Percentiles rank a stretch among this genome's conserved stretches.
These are phyloP conservation scores for Penicillium sp. DNA, from an alignment of 2,329 filamentous ascomycete genomes.

Conservation along the genomic window DNA sequence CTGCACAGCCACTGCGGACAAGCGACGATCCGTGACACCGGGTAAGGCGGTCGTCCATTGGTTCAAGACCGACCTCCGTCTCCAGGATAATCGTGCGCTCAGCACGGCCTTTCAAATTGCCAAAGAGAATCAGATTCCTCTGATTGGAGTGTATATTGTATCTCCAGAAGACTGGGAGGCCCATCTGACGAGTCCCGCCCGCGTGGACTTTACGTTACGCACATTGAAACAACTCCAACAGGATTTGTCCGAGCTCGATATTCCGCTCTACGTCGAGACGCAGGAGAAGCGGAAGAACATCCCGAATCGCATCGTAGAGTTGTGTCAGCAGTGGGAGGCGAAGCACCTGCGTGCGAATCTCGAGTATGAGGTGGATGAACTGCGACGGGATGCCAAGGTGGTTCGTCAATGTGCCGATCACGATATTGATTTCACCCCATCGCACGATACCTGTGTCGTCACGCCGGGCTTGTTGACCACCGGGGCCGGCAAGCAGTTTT, in stretches of 20 bases:
- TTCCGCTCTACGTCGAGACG: conserved; percentile 77
- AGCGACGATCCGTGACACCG: conserved; percentile 57
- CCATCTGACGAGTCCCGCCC: conserved; percentile 71
- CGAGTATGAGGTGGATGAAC: conserved; percentile 90
- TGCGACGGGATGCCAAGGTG: conserved; percentile 73
- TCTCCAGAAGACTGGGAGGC: conserved; percentile 85
- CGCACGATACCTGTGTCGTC: conserved; percentile 83
- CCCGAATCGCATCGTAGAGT: conserved; percentile 62
- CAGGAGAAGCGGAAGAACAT: conserved; percentile 68
- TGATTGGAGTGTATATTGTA: conserved; percentile 77
- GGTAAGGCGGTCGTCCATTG: conserved; percentile 77
- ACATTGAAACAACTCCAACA: conserved; percentile 66
- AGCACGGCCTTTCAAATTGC: conserved; percentile 69
- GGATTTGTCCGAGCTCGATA: conserved; percentile 71
- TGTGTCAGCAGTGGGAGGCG: conserved; percentile 72
- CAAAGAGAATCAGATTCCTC: conserved; percentile 67
- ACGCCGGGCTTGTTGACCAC: conserved; percentile 69
- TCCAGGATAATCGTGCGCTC: conserved; percentile 73
- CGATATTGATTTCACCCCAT: conserved; percentile 69
- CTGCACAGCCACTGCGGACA: conserved; percentile 61
- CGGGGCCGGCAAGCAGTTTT: conserved; percentile 75
- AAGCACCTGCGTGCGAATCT: conserved; percentile 80
- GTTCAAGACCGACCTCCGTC: conserved; percentile 83
- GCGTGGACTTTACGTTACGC: conserved; percentile 81
- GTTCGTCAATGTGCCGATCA: conserved; percentile 63